Conservation (phyloP, 306 rosid genomes). For the Rubus idaeus region DNA sequence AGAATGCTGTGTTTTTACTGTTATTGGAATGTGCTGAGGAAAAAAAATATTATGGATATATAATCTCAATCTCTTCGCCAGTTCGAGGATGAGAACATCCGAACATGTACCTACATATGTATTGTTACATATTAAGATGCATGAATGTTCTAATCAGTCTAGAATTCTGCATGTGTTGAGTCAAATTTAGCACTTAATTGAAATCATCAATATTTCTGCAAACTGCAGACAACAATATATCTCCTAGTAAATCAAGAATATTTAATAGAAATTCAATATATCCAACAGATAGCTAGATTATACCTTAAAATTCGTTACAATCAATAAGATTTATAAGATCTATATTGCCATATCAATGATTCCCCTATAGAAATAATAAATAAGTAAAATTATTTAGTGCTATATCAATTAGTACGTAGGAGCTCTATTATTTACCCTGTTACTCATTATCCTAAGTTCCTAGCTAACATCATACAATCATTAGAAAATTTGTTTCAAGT, state of each 20-base stretch:
- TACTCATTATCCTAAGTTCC: background rate
- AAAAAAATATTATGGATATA: too few relatives aligned
- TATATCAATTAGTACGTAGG: background rate
- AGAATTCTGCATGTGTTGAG: background rate
- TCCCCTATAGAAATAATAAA: background rate
- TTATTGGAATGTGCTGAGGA: too few relatives aligned
- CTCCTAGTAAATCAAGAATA: background rate
- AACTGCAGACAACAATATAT: conserved; percentile 10
- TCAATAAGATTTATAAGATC: background rate
- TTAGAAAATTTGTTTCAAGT: conserved; percentile 6
- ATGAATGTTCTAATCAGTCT: background rate
- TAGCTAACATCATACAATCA: conserved; percentile 2
- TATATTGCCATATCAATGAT: background rate
- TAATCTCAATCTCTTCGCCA: too few relatives aligned
- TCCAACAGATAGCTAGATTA: background rate
- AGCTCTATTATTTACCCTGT: conserved; percentile 7
- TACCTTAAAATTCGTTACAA: background rate
- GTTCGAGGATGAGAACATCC: too few relatives aligned
- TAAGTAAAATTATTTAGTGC: background rate
- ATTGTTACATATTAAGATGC: too few relatives aligned
- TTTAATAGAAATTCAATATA: background rate
- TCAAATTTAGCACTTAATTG: background rate
- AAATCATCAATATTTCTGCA: background rate
- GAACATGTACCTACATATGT: too few relatives aligned
- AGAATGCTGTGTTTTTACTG: too few relatives aligned